Base-by-base conservation (phyloP, 176 grass and related monocot genomes). In the Triticum dicoccoides region DNA sequence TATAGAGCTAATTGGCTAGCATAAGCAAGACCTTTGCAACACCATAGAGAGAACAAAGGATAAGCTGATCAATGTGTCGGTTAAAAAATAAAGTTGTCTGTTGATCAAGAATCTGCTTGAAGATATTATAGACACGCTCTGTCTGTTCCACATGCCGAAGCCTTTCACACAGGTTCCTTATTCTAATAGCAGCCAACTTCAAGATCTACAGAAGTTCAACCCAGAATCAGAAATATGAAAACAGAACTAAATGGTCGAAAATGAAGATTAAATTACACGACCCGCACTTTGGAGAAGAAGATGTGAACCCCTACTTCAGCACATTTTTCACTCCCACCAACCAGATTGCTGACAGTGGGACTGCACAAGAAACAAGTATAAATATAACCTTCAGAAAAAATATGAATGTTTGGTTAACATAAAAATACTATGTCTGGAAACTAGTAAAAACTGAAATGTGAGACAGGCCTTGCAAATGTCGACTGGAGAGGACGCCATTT, bases 121-220 rank as follows among this genome's bases (percentile, higher is more conserved):
- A 95, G 24, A 98, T 62, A 64, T 84, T 74, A 81, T 95, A 95
- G 13, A 98, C 90, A 78, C 70, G 41, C 73, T 95, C 96, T 78
- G 89, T 95, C 70, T 88, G 78, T 81, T 92, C 90, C 79, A 86
- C 84, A 81, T 87, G 79, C 41, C 70, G 86, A 59, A 98, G 69
- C 75, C 93, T 98, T 89, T 98, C 96, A 82, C 91, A 94, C 75
- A 95, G 82, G 65, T 92, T 98, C 84, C 90, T 94, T 71, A 98
- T 98, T 88, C 93, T 95, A 80, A 95, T 91, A 37, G 93, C 96
- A 86, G 90, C 93, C 87, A 98, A 81, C 87, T 98, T 98, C 86
- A 98, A 84, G 51, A 95, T 95, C 96, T 98, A 82, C 24, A 42
- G 37, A 90, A 88, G 67, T 79, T 80, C 63, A 83, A 58, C 35